Evolutionary conservation across 2,329 filamentous ascomycete species (phyloP).

Genomic region (Stachybotrys chartarum): DNA sequence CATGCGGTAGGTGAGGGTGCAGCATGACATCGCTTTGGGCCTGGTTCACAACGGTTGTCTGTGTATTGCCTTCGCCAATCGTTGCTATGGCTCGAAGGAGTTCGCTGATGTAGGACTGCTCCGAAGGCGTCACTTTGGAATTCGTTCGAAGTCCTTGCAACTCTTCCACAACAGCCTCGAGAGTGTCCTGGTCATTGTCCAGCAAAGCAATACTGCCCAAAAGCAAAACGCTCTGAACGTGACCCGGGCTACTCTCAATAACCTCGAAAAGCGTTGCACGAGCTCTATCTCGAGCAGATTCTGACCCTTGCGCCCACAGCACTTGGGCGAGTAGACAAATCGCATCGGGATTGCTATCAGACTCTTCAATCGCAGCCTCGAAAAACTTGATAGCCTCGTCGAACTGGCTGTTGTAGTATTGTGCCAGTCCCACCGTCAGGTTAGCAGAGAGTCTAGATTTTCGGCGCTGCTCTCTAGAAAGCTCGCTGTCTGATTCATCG

Average conservation of each 20-base stretch:
- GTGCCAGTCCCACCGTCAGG: constrained; percentile 75
- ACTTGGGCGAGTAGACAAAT: constrained; percentile 85
- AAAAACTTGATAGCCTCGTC: constrained; percentile 72
- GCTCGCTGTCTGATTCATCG: constrained; percentile 61
- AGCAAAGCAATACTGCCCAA: constrained; percentile 79
- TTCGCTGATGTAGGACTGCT: constrained; percentile 64
- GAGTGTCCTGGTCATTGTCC: constrained; percentile 69
- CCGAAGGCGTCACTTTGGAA: constrained; percentile 51
- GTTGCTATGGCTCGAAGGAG: constrained; percentile 69
- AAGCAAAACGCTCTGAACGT: constrained; percentile 73
- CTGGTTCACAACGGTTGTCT: constrained; percentile 51
- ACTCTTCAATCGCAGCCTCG: constrained; percentile 70
- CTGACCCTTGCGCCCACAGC: constrained; percentile 80
- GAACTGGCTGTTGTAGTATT: constrained; percentile 62
- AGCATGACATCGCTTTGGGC: constrained; percentile 74
- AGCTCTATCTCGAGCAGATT: constrained; percentile 67
- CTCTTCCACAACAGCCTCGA: constrained; percentile 75
- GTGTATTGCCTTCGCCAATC: constrained; percentile 39
- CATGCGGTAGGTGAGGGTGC: constrained; percentile 68
- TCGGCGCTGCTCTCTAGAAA: constrained; percentile 56
- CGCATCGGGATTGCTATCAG: constrained; percentile 69
- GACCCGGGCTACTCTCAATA: constrained; percentile 65
- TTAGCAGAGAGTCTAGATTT: constrained; percentile 77
- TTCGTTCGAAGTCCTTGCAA: constrained; percentile 65
- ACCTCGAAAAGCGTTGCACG: constrained; percentile 73